Evolutionary conservation across 2,329 filamentous ascomycete species (phyloP).

Genomic region (Shiraia sp.): DNA sequence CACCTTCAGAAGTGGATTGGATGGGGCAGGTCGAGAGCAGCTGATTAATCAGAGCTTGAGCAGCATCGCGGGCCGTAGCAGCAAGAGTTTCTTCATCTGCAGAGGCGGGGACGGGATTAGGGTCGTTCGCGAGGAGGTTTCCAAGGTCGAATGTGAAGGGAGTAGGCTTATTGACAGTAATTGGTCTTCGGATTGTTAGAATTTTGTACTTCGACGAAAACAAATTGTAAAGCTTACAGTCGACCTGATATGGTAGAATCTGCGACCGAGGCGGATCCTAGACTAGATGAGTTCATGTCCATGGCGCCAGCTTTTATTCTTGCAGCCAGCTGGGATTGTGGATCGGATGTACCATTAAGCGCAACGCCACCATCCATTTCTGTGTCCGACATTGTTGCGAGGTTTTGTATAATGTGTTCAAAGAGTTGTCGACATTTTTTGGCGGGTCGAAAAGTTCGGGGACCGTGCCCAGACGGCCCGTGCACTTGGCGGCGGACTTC

Average conservation of each 20-base stretch:
- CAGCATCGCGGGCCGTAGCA: constrained; percentile 80
- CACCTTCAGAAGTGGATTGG: constrained; percentile 67
- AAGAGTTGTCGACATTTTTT: constrained; percentile 2
- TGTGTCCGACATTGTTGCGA: constrained; percentile 26
- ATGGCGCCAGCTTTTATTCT: constrained; percentile 39
- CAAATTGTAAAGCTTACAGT: constrained; percentile 28
- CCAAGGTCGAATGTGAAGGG: constrained; percentile 93
- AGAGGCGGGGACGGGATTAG: constrained; percentile 74
- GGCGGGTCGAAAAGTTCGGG: not conserved
- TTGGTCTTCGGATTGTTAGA: constrained; percentile 28
- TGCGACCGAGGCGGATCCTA: constrained; percentile 33
- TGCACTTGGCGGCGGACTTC: constrained; percentile 27
- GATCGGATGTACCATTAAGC: constrained; percentile 21
- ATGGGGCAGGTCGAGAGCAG: constrained; percentile 87
- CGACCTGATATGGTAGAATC: constrained; percentile 37
- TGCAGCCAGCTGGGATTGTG: constrained; percentile 32
- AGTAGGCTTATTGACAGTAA: constrained; percentile 68
- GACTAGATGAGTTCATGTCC: constrained; percentile 31
- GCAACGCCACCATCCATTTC: constrained; percentile 38
- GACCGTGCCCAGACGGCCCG: constrained; percentile 5
- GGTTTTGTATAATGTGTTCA: not conserved
- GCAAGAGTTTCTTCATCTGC: constrained; percentile 69
- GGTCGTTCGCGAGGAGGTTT: constrained; percentile 81
- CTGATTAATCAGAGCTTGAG: constrained; percentile 91
- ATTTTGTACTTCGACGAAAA: constrained; percentile 3